These are phyloP conservation scores for Scedosporium apiospermum DNA, from an alignment of 2,329 filamentous ascomycete species.

Conservation along the genomic window DNA sequence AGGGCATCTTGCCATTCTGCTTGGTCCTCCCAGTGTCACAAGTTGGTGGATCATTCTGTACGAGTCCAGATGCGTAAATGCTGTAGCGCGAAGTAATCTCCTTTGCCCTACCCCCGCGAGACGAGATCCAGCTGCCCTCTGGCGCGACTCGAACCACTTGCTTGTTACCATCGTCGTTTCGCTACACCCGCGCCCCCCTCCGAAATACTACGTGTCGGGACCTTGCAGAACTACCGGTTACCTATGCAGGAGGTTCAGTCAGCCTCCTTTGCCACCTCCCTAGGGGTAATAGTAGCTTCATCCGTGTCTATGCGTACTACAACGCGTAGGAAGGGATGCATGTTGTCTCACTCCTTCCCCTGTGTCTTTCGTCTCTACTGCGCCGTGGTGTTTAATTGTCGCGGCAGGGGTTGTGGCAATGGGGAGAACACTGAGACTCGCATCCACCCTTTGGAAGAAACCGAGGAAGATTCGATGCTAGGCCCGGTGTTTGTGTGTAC, in stretches of 20 bases:
- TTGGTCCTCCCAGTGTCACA: neutral
- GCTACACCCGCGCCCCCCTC: neutral
- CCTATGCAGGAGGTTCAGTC: neutral
- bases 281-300: too few relatives aligned
- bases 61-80: neutral
- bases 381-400: too few relatives aligned
- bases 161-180: neutral
- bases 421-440: too few relatives aligned
- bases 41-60: neutral
- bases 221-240: neutral
- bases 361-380: neutral
- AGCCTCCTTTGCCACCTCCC: neutral
- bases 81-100: neutral
- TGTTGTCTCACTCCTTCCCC: neutral
- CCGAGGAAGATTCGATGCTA: too few relatives aligned
- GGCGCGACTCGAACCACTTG: neutral
- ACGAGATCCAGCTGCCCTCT: neutral
- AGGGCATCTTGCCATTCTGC: neutral
- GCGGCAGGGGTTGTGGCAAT: too few relatives aligned
- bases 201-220: neutral
- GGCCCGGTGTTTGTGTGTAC: too few relatives aligned
- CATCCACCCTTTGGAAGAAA: too few relatives aligned
- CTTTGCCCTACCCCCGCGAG: neutral
- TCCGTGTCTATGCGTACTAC: too few relatives aligned
- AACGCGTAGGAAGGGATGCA: neutral